Conservation (phyloP, 768 basidiomycete species). For the Podaxis carcinomalis region DNA sequence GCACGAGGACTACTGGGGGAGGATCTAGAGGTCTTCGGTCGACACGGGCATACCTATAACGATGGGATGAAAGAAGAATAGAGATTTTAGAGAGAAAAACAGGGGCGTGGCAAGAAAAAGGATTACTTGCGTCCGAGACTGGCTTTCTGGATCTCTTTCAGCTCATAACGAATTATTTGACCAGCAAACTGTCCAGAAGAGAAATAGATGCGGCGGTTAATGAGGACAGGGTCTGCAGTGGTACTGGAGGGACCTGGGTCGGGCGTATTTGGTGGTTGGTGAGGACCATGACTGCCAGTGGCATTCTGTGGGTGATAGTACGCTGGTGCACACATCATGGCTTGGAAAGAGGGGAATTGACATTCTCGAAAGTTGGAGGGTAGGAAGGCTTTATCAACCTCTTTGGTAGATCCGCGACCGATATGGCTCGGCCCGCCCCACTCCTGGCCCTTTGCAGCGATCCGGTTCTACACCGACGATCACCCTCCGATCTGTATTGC, state of each 20-base stretch:
- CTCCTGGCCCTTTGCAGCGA: constrained; percentile 3
- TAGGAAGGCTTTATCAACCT: constrained; percentile 12
- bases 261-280: background rate
- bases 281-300: background rate
- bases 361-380: constrained; percentile 8
- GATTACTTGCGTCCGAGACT: constrained; percentile 64
- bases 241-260: background rate
- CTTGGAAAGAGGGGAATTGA: constrained; percentile 1
- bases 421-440: constrained; percentile 10
- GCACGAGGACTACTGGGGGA: constrained; percentile 55
- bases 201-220: constrained; percentile 53
- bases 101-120: constrained; percentile 8
- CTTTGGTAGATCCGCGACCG: constrained; percentile 9
- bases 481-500: constrained; percentile 5
- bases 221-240: constrained; percentile 20
- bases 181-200: constrained; percentile 58
- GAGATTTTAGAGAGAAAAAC: constrained; percentile 7
- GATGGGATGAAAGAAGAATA: constrained; percentile 3
- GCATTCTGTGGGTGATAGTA: background rate
- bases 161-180: constrained; percentile 48
- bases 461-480: constrained; percentile 11
- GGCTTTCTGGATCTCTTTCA: constrained; percentile 59
- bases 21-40: constrained; percentile 66
- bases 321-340: constrained; percentile 5
- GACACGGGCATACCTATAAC: constrained; percentile 50